These are phyloP conservation scores for Tanacetum coccineum DNA, from an alignment of 129 eudicot genomes.

Conservation along the genomic window DNA sequence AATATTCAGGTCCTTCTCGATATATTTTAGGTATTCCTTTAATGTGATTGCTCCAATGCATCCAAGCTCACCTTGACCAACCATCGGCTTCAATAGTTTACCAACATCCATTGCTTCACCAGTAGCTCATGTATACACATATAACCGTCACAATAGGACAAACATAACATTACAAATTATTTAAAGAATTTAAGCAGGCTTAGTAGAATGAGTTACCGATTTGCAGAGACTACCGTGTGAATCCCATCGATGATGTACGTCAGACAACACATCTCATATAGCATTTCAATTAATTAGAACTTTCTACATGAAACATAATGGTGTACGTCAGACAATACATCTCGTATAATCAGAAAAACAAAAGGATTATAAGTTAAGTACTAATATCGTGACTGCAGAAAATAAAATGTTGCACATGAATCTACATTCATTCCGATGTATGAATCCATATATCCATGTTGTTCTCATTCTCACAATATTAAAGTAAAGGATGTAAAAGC, in stretches of 20 bases:
- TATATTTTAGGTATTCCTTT: conserved; percentile 77
- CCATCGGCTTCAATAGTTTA: conserved; percentile 89
- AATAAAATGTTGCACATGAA: too few species aligned
- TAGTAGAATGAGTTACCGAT: conserved; percentile 25
- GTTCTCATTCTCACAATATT: too few species aligned
- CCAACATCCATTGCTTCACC: conserved; percentile 98
- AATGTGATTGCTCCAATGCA: conserved; percentile 89
- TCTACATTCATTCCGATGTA: too few species aligned
- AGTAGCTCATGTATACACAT: conserved; percentile 56
- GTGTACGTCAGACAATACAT: too few species aligned
- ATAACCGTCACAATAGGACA: background rate
- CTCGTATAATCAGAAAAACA: too few species aligned
- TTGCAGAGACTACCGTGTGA: conserved; percentile 95
- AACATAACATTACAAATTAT: background rate
- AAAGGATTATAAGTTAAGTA: too few species aligned
- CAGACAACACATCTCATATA: too few species aligned
- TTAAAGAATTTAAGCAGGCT: background rate
- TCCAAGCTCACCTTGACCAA: conserved; percentile 96
- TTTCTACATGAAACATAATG: too few species aligned
- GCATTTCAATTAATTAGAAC: too few species aligned
- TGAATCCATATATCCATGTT: too few species aligned
- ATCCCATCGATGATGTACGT: conserved; percentile 77
- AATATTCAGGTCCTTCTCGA: conserved; percentile 82
- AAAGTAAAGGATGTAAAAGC: too few species aligned
- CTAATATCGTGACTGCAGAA: too few species aligned